Base-by-base conservation (phyloP, 306 rosid species). In the Vigna angularis region DNA sequence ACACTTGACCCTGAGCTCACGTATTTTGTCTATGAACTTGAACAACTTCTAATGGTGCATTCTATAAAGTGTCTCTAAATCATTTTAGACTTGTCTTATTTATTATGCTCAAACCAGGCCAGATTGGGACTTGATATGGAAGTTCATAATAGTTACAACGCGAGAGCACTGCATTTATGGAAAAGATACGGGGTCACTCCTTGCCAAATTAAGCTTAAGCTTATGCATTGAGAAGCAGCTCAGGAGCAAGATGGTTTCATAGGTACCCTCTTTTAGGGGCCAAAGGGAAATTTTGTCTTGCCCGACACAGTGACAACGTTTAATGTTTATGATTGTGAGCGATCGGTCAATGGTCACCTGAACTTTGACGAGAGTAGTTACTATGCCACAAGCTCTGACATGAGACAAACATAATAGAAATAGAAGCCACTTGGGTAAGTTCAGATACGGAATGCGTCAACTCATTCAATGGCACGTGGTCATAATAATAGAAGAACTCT, bases 291-390 rank as follows among this genome's bases (percentile, higher is more conserved):
- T 14, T 55, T 63, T 36, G 57, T 67, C 24, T 77, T 55, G 48
- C 66, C 8, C 38, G 47, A 36, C 18, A 44, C 76, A 30, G 26
- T 42, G 45, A 15, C 4, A 44, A 22, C 2, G 9, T 45, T 3
- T 68, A 30, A 56, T 17, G 50, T 68, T 77, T 40, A 70, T 56
- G 68, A 55, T 52, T 22, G 64, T 4, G 75, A 67, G 8, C 16
- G 40, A 55, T 61, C 26, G 58, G 45, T 51, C 63, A 42, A 51
- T 38, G 58, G 26, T 51, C 63, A 71, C 6, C 71, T 48, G 26
- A 77, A 82, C 55, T 53, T 38, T 56, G 56, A 40, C 61, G 68
- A 49, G 20, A 28, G 64, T 74, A 73, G 59, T 24, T 61, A 28
- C 17, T 4, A 15, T 40, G 18, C 73, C 48, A 66, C 49, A 71